phyloP scores from a whole-genome alignment of 768 basidiomycete genomes.

The Cubamyces lactineus region DNA sequence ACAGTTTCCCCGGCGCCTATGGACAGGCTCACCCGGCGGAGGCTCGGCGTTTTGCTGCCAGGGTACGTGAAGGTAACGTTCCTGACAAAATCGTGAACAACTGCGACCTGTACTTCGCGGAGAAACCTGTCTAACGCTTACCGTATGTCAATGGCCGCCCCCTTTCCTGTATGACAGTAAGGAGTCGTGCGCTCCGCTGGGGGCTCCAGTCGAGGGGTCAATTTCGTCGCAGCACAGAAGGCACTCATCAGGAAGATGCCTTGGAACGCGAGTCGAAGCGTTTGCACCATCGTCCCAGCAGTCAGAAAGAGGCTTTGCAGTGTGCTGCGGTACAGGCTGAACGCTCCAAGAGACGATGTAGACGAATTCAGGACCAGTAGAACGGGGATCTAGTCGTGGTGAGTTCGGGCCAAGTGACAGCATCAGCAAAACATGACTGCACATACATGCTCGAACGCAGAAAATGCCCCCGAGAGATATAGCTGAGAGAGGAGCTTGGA shows the following conservation, averaged over 20 bases:
- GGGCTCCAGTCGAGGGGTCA: constrained; percentile 72
- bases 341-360: constrained; percentile 75
- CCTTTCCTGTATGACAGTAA: constrained; percentile 53
- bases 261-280: constrained; percentile 77
- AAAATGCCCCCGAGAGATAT: constrained; percentile 62
- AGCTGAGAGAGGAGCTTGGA: constrained; percentile 32
- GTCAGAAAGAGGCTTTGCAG: constrained; percentile 73
- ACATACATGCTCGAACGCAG: constrained; percentile 72
- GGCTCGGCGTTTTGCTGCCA: constrained; percentile 64
- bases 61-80: constrained; percentile 81
- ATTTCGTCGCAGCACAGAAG: constrained; percentile 74
- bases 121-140: constrained; percentile 36
- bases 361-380: constrained; percentile 74
- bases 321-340: constrained; percentile 79
- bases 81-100: constrained; percentile 39
- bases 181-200: constrained; percentile 50
- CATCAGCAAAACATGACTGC: background rate
- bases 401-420: background rate
- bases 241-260: constrained; percentile 86
- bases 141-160: constrained; percentile 75
- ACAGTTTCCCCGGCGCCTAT: constrained; percentile 77
- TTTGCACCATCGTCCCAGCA: constrained; percentile 62
- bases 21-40: constrained; percentile 70
- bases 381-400: constrained; percentile 63
- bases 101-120: constrained; percentile 2